Base-by-base conservation (phyloP, 148 eudicot genomes). In the Fagopyrum esculentum region DNA sequence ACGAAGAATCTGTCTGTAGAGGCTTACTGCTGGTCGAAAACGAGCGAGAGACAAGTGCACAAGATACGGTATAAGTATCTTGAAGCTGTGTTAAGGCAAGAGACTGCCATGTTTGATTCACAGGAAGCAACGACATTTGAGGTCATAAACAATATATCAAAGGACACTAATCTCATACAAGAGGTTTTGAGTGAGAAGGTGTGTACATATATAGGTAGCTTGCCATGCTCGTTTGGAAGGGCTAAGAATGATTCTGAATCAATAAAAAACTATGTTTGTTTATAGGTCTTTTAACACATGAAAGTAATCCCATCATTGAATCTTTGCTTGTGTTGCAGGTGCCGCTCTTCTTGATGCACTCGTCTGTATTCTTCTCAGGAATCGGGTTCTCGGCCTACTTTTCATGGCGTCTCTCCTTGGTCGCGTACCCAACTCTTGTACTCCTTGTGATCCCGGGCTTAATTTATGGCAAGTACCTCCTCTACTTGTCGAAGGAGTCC, bases 21-120 rank as follows among this genome's bases (percentile, higher is more conserved):
- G 81, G 98, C 97, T 6, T 93, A 88, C 73, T 93, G 97, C 71
- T 93, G 98, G 98, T 89, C 93, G 74, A 93, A 93, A 86, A 91
- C 88, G 0, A 91, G 98, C 30, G 98, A 93, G 77, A 57, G 97
- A 72, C 98, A 91, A 76, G 97, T 93, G 30, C 71, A 89, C 61
- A 91, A 79, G 84, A 87, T 93, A 12, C 83, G 98, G 7, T 88
- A 91, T 83, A 89, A 82, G 80, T 93, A 93, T 74, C 76, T 93
- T 81, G 98, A 91, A 82, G 91, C 98, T 44, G 85, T 93, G 61
- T 84, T 93, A 16, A 87, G 93, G 54, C 98, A 93, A 82, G 98
- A 93, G 74, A 95, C 89, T 17, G 97, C 97, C 0, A 91, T 91
- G 81, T 93, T 93, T 79, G 98, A 93, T 84, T 91, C 98, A 72